Conservation (phyloP, 345 rosid genomes). For the Eucalyptus dawsonii region DNA sequence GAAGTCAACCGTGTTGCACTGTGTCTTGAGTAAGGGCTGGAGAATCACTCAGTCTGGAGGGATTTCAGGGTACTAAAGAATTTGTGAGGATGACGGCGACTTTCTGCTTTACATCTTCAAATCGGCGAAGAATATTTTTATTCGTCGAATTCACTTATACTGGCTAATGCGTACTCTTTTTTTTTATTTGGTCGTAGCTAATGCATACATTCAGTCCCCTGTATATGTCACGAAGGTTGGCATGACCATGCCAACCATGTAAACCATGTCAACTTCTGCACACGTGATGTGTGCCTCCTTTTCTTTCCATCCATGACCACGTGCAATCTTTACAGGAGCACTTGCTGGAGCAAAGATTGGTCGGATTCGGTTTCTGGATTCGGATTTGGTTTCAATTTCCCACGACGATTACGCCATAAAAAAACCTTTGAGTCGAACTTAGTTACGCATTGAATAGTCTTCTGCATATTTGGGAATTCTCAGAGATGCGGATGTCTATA, state of each 20-base stretch:
- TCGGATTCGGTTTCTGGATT: background rate
- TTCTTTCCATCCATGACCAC: background rate
- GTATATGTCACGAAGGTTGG: background rate
- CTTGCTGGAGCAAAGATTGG: slow-evolving; percentile 11
- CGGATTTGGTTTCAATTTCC: slow-evolving; percentile 3
- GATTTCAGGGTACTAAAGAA: background rate
- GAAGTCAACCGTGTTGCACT: background rate
- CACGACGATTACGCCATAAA: slow-evolving; percentile 10
- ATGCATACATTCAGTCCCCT: background rate
- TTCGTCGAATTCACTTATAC: background rate
- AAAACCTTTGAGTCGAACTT: slow-evolving; percentile 23
- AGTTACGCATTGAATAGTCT: slow-evolving; percentile 22
- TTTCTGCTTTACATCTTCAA: background rate
- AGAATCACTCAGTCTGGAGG: background rate
- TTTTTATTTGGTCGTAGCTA: no score
- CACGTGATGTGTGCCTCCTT: background rate
- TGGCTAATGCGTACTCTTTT: background rate
- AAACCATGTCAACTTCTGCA: background rate
- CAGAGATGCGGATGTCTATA: slow-evolving; percentile 10
- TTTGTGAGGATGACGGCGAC: background rate
- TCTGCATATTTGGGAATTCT: slow-evolving; percentile 13
- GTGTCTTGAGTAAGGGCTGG: background rate
- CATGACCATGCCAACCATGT: background rate
- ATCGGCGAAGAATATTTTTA: background rate
- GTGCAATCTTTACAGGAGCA: slow-evolving; percentile 30